phyloP scores from a whole-genome alignment of 1,139 yeast genomes.

The Eremothecium gossypii region DNA sequence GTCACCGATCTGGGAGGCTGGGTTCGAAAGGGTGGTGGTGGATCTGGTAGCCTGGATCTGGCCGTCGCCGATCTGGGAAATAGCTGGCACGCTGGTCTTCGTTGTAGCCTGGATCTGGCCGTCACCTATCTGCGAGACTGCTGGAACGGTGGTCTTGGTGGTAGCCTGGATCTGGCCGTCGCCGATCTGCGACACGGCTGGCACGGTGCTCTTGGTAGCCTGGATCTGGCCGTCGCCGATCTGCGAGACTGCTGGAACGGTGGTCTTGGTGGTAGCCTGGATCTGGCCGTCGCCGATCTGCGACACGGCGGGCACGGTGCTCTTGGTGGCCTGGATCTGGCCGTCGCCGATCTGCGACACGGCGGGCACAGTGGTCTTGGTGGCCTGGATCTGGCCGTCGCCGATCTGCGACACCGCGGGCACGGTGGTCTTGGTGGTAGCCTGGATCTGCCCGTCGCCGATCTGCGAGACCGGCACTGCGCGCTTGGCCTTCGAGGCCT shows the following conservation, averaged over 20 bases:
- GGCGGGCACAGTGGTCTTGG: conserved; percentile 27
- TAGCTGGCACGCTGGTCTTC: conserved; percentile 28
- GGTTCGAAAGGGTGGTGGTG: conserved; percentile 30
- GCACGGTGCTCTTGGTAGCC: conserved; percentile 34
- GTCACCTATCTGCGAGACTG: conserved; percentile 45
- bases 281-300: conserved; percentile 13
- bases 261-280: conserved; percentile 30
- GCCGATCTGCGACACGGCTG: conserved; percentile 40
- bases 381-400: conserved; percentile 48
- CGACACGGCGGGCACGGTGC: conserved; percentile 5
- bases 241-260: conserved; percentile 35
- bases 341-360: conserved; percentile 45
- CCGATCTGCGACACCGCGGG: conserved; percentile 10
- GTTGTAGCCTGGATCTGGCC: conserved; percentile 46
- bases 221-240: conserved; percentile 46
- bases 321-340: conserved; percentile 41
- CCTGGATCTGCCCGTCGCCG: conserved; percentile 43
- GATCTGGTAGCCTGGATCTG: conserved; percentile 47
- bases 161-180: conserved; percentile 52
- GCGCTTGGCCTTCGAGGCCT: conserved; percentile 33
- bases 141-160: conserved; percentile 32
- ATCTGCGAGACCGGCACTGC: conserved; percentile 38
- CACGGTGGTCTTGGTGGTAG: conserved; percentile 23
- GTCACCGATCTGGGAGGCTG: conserved; percentile 51
- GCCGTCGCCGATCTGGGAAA: conserved; percentile 44